Percentiles rank a stretch among this genome's conserved stretches.
Conservation (phyloP, 768 basidiomycete species). For the Rhizopogon vinicolor region DNA sequence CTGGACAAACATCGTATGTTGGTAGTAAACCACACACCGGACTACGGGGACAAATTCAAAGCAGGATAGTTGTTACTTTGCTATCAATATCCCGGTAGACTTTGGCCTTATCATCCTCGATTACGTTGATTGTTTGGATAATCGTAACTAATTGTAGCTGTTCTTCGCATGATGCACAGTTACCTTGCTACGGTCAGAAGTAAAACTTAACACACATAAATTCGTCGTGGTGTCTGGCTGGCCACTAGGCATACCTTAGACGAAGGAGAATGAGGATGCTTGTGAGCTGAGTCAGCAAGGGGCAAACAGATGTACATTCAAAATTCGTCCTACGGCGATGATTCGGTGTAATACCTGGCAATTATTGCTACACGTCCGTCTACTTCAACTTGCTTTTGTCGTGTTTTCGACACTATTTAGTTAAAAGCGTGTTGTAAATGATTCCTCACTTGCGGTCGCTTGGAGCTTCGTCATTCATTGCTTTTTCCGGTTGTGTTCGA, state of each 20-base stretch:
- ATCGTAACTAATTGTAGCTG: too few species aligned
- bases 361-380: not conserved
- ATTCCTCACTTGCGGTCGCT: slow-evolving; percentile 45
- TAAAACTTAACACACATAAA: too few species aligned
- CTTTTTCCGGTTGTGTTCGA: slow-evolving; percentile 54
- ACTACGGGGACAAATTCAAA: not conserved
- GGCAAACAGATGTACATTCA: not conserved
- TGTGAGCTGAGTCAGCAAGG: not conserved
- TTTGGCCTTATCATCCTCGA: too few species aligned
- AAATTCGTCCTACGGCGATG: not conserved
- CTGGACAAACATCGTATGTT: not conserved
- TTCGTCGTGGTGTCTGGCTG: too few species aligned
- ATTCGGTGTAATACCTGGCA: not conserved
- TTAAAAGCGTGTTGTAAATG: slow-evolving; percentile 30
- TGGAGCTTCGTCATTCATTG: slow-evolving; percentile 47
- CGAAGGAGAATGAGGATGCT: too few species aligned
- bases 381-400: not conserved
- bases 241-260: too few species aligned
- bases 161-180: too few species aligned
- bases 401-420: slow-evolving; percentile 4
- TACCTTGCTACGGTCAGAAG: too few species aligned
- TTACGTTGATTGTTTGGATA: too few species aligned
- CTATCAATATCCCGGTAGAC: too few species aligned
- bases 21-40: not conserved
- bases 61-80: too few species aligned